phyloP scores from a whole-genome alignment of 2,329 filamentous ascomycete species.

The Pyrenophora seminiperda region DNA sequence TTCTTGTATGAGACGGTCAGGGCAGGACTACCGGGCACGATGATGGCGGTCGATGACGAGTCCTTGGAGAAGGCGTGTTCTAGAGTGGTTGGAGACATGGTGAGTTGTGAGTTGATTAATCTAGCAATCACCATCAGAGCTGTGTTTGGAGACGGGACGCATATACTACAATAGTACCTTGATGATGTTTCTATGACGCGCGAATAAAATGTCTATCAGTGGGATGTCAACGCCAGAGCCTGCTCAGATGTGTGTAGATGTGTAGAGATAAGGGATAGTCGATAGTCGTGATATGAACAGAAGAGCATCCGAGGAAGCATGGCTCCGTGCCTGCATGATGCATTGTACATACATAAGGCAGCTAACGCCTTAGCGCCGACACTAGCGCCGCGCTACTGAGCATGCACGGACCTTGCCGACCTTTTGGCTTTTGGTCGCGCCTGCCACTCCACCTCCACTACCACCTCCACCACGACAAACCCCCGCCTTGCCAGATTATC shows the following conservation, averaged over 20 bases:
- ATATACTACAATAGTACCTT: slow-evolving; percentile 5
- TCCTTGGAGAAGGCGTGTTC: slow-evolving; percentile 61
- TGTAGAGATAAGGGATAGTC: slow-evolving; percentile 12
- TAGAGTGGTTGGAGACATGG: slow-evolving; percentile 63
- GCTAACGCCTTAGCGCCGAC: slow-evolving; percentile 16
- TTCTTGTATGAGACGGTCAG: slow-evolving; percentile 72
- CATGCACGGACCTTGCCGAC: not conserved
- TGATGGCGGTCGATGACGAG: slow-evolving; percentile 66
- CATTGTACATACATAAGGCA: slow-evolving; percentile 14
- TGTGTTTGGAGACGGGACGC: not conserved
- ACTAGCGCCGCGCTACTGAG: not conserved
- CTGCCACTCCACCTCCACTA: slow-evolving; percentile 5
- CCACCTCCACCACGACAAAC: not conserved
- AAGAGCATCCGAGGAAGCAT: slow-evolving; percentile 13
- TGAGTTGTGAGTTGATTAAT: slow-evolving; percentile 19
- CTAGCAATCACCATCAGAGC: slow-evolving; percentile 13
- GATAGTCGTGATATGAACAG: slow-evolving; percentile 7
- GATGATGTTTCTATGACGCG: slow-evolving; percentile 11
- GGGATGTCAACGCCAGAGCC: slow-evolving; percentile 21
- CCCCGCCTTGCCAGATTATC: not conserved
- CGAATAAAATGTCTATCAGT: slow-evolving; percentile 14
- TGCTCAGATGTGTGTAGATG: slow-evolving; percentile 23
- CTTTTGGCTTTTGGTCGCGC: not conserved
- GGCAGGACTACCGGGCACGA: slow-evolving; percentile 70
- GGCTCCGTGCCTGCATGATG: slow-evolving; percentile 23